Base-by-base conservation (phyloP, 768 basidiomycete species). In the Boletus vinaceobasis region DNA sequence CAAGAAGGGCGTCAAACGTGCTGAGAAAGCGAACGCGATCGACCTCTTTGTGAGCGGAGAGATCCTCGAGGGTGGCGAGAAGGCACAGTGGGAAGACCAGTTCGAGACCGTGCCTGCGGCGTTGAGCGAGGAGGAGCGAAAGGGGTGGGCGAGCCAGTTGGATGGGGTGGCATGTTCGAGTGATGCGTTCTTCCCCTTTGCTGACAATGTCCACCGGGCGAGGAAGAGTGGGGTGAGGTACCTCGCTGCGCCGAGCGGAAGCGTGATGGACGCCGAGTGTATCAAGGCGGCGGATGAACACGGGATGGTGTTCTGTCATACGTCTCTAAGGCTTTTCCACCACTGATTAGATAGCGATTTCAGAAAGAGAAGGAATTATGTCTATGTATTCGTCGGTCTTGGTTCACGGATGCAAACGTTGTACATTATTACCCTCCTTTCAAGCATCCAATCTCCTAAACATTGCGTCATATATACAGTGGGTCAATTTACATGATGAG, bases 131-230 rank as follows among this genome's bases (percentile, higher is more conserved):
- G 77, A 78, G 56, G 94, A 97, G 74, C 86, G 82, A 69, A 82
- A 77, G 65, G 81, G 82, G 49, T 95, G 93, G 83, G 83, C 83
- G 48, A 71, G 63, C 43, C 75, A 87, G 74, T 75, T 98, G 53
- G 86, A 87, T 56, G 90, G 84, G 21, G 96, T 98, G 48, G 85
- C 90, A 7, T 96, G 97, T 73, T 90, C 91, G 32, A 94, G 92
- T 57, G 97, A 99, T 61, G 97, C 96, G 48, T 99, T 99, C 82
- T 98, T 98, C 93, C 97, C 97, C 17, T 98, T 98, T 84, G 83
- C 96, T 13, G 97, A 99, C 68, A 99, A 98, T 63, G 96, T 99
- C 33, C 90, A 98, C 69, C 80, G 97, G 43, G 91, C 93, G 48
- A 79, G 82, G 72, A 87, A 90, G 79, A 95, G 93, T 57, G 97